Conservation (phyloP, 768 basidiomycete species). For the Tylopilus rubrobrunneus region DNA sequence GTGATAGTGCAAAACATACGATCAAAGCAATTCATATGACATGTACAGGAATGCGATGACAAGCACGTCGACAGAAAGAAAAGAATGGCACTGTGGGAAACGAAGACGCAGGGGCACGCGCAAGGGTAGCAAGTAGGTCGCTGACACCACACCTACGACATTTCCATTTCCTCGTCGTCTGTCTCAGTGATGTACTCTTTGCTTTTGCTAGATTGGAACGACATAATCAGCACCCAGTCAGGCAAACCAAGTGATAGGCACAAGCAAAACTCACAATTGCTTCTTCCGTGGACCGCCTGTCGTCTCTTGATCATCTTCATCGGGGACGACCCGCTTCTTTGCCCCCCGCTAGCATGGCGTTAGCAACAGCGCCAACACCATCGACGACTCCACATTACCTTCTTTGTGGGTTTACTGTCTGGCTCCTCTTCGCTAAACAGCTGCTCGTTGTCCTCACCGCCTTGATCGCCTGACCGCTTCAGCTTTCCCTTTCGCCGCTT, state of each 20-base stretch:
- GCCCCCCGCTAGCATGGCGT: constrained; percentile 34
- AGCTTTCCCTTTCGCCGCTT: constrained; percentile 78
- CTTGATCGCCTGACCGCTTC: constrained; percentile 50
- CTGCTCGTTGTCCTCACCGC: constrained; percentile 55
- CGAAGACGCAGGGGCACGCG: not conserved
- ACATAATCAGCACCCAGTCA: not conserved
- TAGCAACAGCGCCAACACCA: not conserved
- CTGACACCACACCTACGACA: constrained; percentile 31
- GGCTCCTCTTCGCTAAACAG: constrained; percentile 71
- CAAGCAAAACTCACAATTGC: constrained; percentile 55
- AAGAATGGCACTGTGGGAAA: not conserved
- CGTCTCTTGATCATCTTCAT: constrained; percentile 75
- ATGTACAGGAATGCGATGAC: not conserved
- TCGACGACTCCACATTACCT: constrained; percentile 41
- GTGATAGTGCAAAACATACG: not conserved
- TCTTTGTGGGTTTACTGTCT: constrained; percentile 55
- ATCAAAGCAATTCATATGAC: not conserved
- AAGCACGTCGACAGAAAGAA: not conserved
- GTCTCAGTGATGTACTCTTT: constrained; percentile 87
- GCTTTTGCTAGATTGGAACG: constrained; percentile 60
- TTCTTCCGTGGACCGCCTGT: constrained; percentile 65
- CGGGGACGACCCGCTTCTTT: constrained; percentile 75
- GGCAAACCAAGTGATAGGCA: too few species aligned
- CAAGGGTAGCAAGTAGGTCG: not conserved
- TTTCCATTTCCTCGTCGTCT: constrained; percentile 66